phyloP scores from a whole-genome alignment of 2,329 filamentous ascomycete genomes.

The Helotiales sp. region DNA sequence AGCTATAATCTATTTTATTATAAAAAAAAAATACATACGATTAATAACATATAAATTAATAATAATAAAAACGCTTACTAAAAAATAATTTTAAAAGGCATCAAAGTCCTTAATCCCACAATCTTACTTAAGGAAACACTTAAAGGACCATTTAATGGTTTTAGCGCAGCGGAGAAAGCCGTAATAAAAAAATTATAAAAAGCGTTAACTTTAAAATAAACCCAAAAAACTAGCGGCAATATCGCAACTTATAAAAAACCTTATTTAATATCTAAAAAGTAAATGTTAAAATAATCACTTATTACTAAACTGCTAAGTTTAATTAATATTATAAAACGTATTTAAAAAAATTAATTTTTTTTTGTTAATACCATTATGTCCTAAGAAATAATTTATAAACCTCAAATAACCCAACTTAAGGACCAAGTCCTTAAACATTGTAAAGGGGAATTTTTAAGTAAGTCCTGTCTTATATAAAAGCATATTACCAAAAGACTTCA shows the following conservation, averaged over 20 bases:
- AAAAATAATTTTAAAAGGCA: background rate
- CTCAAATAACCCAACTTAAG: background rate
- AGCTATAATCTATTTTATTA: background rate
- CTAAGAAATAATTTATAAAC: background rate
- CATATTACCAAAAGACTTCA: background rate
- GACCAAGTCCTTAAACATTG: background rate
- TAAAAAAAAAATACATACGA: background rate
- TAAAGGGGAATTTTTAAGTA: background rate
- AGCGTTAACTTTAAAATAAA: background rate
- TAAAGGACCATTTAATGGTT: conserved; percentile 2
- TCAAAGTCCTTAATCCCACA: background rate
- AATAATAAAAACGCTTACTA: background rate
- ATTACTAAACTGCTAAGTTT: too few relatives aligned
- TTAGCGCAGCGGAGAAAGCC: conserved; percentile 2
- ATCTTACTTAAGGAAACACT: background rate
- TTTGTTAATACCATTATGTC: background rate
- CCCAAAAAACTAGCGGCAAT: background rate
- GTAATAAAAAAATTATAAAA: background rate
- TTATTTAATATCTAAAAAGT: background rate
- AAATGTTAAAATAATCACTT: background rate
- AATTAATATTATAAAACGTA: too few relatives aligned
- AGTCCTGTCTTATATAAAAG: background rate
- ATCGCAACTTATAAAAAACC: conserved; percentile 4
- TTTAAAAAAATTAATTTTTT: too few relatives aligned
- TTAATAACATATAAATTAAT: background rate